Evolutionary conservation across 768 basidiomycete species (phyloP).

Genomic region (Tephrocybe sp.): DNA sequence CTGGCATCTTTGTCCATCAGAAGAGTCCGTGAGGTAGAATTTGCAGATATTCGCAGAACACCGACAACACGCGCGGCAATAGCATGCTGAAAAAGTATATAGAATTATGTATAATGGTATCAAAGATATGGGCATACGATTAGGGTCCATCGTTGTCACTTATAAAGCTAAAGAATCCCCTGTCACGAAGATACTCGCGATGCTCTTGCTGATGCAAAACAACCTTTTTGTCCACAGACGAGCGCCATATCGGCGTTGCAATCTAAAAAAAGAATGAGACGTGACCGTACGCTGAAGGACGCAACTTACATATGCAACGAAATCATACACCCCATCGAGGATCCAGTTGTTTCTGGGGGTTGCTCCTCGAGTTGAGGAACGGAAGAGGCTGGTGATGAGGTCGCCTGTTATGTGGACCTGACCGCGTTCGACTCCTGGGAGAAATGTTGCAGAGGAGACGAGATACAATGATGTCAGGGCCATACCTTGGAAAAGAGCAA

Average conservation of each 20-base stretch:
- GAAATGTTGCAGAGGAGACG: not conserved
- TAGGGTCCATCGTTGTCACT: too few relatives aligned
- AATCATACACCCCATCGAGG: conserved; percentile 52
- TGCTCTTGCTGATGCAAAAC: conserved; percentile 48
- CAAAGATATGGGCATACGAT: too few relatives aligned
- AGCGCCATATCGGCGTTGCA: conserved; percentile 52
- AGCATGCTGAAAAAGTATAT: too few relatives aligned
- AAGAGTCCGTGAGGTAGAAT: too few relatives aligned
- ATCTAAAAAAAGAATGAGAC: conserved; percentile 33
- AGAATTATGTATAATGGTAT: too few relatives aligned
- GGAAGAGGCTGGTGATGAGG: conserved; percentile 65
- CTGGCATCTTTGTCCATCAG: too few relatives aligned
- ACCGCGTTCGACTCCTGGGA: conserved; percentile 63
- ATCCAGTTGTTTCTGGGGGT: conserved; percentile 60
- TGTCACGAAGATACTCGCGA: conserved; percentile 37
- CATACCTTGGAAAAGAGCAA: conserved; percentile 56
- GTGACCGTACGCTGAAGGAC: conserved; percentile 5
- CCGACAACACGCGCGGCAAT: too few relatives aligned
- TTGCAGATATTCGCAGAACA: too few relatives aligned
- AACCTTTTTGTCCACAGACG: conserved; percentile 48
- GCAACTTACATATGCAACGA: conserved; percentile 45
- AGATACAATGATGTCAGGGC: not conserved
- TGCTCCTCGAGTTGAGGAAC: conserved; percentile 64
- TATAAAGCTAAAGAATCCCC: conserved; percentile 43
- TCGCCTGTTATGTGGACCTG: conserved; percentile 78